phyloP scores from a whole-genome alignment of 768 basidiomycete genomes.

The Serpula lacrymans region DNA sequence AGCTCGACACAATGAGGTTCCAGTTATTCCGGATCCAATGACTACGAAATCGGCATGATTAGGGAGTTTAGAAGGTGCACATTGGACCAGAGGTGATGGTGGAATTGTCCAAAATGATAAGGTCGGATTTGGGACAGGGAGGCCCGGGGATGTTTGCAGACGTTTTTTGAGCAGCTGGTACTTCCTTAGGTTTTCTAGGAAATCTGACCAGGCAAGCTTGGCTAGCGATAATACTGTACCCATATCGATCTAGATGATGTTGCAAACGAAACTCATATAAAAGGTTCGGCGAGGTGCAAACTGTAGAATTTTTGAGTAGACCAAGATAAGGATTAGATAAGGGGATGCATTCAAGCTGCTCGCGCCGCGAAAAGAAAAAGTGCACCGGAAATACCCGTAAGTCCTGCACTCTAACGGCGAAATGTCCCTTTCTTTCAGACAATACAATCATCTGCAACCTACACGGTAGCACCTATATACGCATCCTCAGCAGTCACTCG shows the following conservation, averaged over 20 bases:
- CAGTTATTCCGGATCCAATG: conserved; percentile 78
- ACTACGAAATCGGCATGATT: conserved; percentile 61
- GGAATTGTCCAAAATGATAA: conserved; percentile 65
- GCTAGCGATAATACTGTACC: conserved; percentile 23
- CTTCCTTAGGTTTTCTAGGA: conserved; percentile 14
- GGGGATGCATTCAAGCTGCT: no score
- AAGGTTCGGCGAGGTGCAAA: no score
- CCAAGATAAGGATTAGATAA: no score
- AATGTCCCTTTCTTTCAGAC: no score
- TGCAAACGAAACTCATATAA: no score
- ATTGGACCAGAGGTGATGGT: conserved; percentile 45
- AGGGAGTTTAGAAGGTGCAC: conserved; percentile 22
- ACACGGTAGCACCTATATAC: no score
- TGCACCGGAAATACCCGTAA: no score
- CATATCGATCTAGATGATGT: conserved; percentile 16
- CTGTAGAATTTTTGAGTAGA: no score
- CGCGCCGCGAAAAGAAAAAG: no score
- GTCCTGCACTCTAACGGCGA: no score
- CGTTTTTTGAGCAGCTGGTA: conserved; percentile 29
- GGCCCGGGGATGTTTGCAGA: conserved; percentile 44
- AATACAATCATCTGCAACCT: no score
- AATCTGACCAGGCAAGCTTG: conserved; percentile 16
- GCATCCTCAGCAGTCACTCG: no score
- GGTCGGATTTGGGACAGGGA: conserved; percentile 54
- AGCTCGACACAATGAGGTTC: conserved; percentile 55